Percentiles rank a stretch among this genome's conserved stretches.
phyloP scores from a whole-genome alignment of 129 eudicot species.

The Flaveria sonorensis region DNA sequence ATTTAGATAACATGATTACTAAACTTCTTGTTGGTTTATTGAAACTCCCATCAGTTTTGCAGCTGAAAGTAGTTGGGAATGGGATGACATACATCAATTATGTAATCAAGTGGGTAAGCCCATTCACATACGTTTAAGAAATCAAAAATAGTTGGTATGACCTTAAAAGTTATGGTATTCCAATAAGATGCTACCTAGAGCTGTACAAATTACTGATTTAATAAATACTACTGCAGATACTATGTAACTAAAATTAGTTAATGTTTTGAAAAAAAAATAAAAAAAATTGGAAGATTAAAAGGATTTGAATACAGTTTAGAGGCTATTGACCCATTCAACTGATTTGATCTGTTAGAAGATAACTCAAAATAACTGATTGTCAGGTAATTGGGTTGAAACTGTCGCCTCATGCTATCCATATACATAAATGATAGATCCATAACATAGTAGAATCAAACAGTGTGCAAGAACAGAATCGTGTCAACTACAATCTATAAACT shows the following conservation, averaged over 20 bases:
- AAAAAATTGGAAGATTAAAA: neutral
- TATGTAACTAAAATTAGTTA: neutral
- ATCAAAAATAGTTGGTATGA: neutral
- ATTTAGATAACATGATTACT: neutral
- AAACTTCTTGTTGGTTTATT: neutral
- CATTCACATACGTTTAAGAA: neutral
- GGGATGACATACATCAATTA: neutral
- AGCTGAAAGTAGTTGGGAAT: constrained; percentile 6
- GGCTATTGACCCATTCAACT: neutral
- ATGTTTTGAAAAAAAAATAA: neutral
- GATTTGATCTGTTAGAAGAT: neutral
- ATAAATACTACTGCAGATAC: neutral
- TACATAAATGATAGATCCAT: no score
- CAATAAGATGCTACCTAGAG: neutral
- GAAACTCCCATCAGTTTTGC: neutral
- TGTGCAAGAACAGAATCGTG: no score
- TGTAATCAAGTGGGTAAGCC: neutral
- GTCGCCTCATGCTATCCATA: neutral
- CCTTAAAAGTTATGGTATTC: neutral
- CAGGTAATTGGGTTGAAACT: neutral
- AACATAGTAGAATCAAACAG: no score
- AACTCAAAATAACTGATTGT: neutral
- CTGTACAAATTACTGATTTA: neutral
- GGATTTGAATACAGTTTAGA: neutral
- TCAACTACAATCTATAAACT: neutral